Percentiles rank a stretch among this genome's conserved stretches.
Conservation (phyloP, 306 rosid species). For the Cyamopsis tetragonoloba region DNA sequence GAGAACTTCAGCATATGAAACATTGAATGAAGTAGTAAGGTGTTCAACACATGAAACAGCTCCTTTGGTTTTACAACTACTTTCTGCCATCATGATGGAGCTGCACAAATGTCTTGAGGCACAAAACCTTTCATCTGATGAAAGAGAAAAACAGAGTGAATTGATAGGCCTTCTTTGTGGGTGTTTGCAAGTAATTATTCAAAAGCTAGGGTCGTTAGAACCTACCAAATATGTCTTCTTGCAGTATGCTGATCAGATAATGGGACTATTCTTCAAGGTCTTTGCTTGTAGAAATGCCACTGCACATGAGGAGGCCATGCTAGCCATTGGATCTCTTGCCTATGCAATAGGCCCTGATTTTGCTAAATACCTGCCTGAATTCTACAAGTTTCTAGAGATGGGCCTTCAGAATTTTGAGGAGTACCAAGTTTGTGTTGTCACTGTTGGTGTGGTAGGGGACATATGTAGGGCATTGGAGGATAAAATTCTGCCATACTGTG, state of each 20-base stretch:
- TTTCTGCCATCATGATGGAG: slow-evolving; percentile 75
- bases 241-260: slow-evolving; percentile 80
- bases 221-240: slow-evolving; percentile 59
- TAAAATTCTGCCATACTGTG: slow-evolving; percentile 81
- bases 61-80: slow-evolving; percentile 69
- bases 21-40: slow-evolving; percentile 85
- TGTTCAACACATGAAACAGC: slow-evolving; percentile 81
- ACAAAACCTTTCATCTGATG: slow-evolving; percentile 76
- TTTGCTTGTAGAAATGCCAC: slow-evolving; percentile 89
- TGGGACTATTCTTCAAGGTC: slow-evolving; percentile 77
- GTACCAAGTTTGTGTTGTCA: slow-evolving; percentile 86
- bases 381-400: slow-evolving; percentile 71
- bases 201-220: slow-evolving; percentile 79
- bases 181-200: slow-evolving; percentile 84
- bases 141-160: slow-evolving; percentile 74
- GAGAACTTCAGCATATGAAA: slow-evolving; percentile 79
- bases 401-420: slow-evolving; percentile 95
- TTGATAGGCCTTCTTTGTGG: slow-evolving; percentile 89
- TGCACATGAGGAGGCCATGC: slow-evolving; percentile 96
- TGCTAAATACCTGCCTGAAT: slow-evolving; percentile 77
- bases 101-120: slow-evolving; percentile 76
- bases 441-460: slow-evolving; percentile 96
- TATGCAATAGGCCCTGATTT: slow-evolving; percentile 72
- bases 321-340: slow-evolving; percentile 93
- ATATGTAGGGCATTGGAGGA: slow-evolving; percentile 88